Base-by-base conservation (phyloP, 2,329 filamentous ascomycete species). In the Clonostachys rhizophaga region DNA sequence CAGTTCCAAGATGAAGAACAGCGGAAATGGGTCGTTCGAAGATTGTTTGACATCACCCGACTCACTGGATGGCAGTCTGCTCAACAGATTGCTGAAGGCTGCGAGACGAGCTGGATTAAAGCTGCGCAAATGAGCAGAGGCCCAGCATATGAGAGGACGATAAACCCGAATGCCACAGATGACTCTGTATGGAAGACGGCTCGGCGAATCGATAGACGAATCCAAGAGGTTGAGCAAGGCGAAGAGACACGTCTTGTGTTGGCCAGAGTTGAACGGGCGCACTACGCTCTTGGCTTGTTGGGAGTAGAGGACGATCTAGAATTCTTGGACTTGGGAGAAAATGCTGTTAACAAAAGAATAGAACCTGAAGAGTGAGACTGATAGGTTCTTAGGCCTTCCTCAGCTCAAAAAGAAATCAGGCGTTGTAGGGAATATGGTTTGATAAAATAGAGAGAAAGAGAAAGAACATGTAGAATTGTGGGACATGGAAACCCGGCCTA, bases 51-150 rank as follows among this genome's bases (percentile, higher is more conserved):
- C 55, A 84, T 95, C 37, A 81, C 87, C 3, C 81, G 84, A 2
- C 74, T 94, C 8, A 96, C 90, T 0, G 94, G 94, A 1, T 96
- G 90, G 87, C 86, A 90, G 57, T 90, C 87, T 2, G 87, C 90
- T 2, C 79, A 82, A 34, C 82, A 91, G 39, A 92, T 96, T 52
- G 89, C 89, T 1, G 76, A 81, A 43, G 91, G 90, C 2, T 95
- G 90, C 63, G 91, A 97, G 65, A 85, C 83, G 4, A 79, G 83
- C 1, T 99, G 94, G 94, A 76, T 80, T 49, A 88, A 85, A 59
- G 84, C 87, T 1, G 86, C 81, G 5, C 78, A 84, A 51, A 72
- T 87, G 55, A 88, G 88, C 0, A 78, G 82, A 42, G 92, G 91
- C 0, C 90, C 91, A 5, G 83, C 83, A 1, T 96, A 95, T 61